Evolutionary conservation across 257 asterid genomes (phyloP).

Genomic region (Gentiana dahurica): DNA sequence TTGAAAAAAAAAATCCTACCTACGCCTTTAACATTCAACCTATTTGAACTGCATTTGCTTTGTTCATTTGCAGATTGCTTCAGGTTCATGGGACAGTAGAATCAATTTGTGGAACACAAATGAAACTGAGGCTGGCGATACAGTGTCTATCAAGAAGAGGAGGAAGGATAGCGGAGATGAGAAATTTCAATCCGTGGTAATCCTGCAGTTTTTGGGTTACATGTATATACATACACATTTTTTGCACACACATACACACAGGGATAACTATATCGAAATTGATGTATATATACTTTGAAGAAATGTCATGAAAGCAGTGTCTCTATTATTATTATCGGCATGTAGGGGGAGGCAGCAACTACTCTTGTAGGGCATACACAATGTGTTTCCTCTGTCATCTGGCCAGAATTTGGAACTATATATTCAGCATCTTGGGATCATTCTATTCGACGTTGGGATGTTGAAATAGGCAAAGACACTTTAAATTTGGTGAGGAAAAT

Average conservation of each 20-base stretch:
- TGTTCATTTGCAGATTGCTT: slow-evolving; percentile 51
- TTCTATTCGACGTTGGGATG: slow-evolving; percentile 93
- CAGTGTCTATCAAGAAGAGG: slow-evolving; percentile 73
- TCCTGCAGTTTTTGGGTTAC: neutral
- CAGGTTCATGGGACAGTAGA: slow-evolving; percentile 95
- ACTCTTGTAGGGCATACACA: slow-evolving; percentile 88
- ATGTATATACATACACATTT: too few species aligned
- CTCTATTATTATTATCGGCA: neutral
- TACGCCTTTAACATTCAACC: slow-evolving; percentile 2
- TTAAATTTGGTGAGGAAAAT: slow-evolving; percentile 46
- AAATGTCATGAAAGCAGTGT: too few species aligned
- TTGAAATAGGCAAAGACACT: slow-evolving; percentile 68
- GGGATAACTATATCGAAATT: too few species aligned
- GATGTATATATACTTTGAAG: too few species aligned
- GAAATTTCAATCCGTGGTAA: slow-evolving; percentile 68
- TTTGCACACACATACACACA: too few species aligned
- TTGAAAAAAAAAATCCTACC: neutral
- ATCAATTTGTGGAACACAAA: slow-evolving; percentile 62
- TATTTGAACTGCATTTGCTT: neutral
- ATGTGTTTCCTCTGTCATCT: slow-evolving; percentile 74
- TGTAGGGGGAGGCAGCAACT: slow-evolving; percentile 75
- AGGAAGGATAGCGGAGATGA: slow-evolving; percentile 37
- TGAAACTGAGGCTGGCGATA: slow-evolving; percentile 33
- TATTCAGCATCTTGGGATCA: slow-evolving; percentile 98
- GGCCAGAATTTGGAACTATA: slow-evolving; percentile 61